These are phyloP conservation scores for Samsoniella hepiali DNA, from an alignment of 2,329 filamentous ascomycete species.

Conservation along the genomic window DNA sequence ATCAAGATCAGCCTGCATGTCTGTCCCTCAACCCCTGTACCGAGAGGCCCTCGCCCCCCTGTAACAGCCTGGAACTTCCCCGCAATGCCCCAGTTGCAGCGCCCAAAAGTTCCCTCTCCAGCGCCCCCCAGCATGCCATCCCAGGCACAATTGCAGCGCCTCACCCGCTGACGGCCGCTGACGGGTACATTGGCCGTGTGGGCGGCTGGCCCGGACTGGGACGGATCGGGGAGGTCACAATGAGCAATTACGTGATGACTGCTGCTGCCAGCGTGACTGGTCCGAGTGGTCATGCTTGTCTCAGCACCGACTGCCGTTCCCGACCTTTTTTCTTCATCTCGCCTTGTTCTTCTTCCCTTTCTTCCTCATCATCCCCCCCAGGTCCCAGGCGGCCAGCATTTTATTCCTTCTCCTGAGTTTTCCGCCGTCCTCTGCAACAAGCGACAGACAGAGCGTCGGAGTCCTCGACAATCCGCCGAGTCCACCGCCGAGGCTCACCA, in stretches of 20 bases:
- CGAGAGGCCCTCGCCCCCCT: background rate
- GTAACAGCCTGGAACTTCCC: slow-evolving; percentile 1
- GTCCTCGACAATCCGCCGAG: background rate
- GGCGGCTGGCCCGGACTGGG: background rate
- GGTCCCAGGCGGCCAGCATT: no score
- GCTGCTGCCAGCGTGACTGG: slow-evolving; percentile 6
- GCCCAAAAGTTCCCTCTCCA: background rate
- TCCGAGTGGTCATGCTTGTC: background rate
- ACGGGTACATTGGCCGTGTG: slow-evolving; percentile 8
- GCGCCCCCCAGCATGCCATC: no score
- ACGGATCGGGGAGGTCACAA: slow-evolving; percentile 12
- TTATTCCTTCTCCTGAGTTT: no score
- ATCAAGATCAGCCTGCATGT: no score
- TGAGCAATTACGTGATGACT: slow-evolving; percentile 11
- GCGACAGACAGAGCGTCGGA: no score
- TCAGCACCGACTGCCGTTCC: background rate
- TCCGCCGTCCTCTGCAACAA: no score
- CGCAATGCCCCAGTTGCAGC: background rate
- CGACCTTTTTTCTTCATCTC: background rate
- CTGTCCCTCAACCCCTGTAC: no score
- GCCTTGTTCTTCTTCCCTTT: background rate
- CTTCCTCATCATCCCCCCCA: background rate
- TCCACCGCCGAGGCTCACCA: slow-evolving; percentile 9
- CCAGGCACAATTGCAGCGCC: background rate
- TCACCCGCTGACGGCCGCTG: background rate